phyloP scores from a whole-genome alignment of 202 grass and related monocot species.

The Panicum virgatum region DNA sequence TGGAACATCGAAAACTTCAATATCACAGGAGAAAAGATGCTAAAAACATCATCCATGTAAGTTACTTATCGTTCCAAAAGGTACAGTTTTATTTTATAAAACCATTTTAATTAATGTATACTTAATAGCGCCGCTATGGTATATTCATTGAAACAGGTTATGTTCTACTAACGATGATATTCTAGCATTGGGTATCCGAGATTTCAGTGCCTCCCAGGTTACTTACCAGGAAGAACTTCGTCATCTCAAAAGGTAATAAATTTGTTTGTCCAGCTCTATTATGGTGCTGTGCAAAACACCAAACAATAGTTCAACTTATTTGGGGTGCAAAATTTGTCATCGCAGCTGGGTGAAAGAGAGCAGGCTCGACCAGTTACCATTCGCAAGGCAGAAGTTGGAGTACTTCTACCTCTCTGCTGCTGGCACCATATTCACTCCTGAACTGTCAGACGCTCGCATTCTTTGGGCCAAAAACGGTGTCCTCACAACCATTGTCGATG shows the following conservation, averaged over 20 bases:
- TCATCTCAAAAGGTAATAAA: slow-evolving; percentile 58
- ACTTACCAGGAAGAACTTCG: slow-evolving; percentile 64
- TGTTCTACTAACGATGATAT: slow-evolving; percentile 41
- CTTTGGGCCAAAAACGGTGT: slow-evolving; percentile 78
- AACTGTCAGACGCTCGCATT: slow-evolving; percentile 71
- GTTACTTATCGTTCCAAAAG: not conserved
- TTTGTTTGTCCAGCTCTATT: not conserved
- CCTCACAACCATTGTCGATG: slow-evolving; percentile 75
- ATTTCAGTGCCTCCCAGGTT: slow-evolving; percentile 61
- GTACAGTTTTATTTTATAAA: no score
- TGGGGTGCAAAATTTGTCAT: not conserved
- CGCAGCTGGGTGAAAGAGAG: slow-evolving; percentile 79
- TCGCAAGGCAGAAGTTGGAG: slow-evolving; percentile 68
- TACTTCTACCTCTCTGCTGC: slow-evolving; percentile 82
- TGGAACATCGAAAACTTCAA: slow-evolving; percentile 78
- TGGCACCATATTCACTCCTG: slow-evolving; percentile 59
- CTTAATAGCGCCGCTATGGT: not conserved
- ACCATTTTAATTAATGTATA: not conserved
- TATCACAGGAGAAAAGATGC: slow-evolving; percentile 31
- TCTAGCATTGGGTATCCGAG: slow-evolving; percentile 49
- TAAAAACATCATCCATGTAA: slow-evolving; percentile 68
- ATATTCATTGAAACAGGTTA: slow-evolving; percentile 47
- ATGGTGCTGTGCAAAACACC: not conserved
- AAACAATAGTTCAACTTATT: not conserved
- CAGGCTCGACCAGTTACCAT: slow-evolving; percentile 65